phyloP scores from a whole-genome alignment of 148 eudicot genomes.

The Linanthus parryae region DNA sequence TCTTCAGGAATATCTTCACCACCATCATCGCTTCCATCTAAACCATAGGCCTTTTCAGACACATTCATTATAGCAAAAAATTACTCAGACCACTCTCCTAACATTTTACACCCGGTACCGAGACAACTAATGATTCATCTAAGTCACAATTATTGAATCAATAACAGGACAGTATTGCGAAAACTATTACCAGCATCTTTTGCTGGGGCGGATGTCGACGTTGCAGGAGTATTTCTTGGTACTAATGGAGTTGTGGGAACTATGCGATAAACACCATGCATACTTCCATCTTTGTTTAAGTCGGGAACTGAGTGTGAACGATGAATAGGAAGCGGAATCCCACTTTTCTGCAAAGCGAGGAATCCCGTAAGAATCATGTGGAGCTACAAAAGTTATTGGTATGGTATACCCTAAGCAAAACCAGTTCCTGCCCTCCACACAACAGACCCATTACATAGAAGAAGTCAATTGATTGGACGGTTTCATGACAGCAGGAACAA shows the following conservation, averaged over 20 bases:
- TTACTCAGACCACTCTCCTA: no score
- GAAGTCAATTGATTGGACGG: no score
- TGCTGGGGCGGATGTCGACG: slow-evolving; percentile 21
- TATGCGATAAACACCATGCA: slow-evolving; percentile 55
- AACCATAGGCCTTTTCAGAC: slow-evolving; percentile 20
- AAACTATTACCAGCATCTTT: slow-evolving; percentile 45
- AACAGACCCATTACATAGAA: no score
- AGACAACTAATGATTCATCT: no score
- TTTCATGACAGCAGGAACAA: no score
- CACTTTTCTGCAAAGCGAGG: slow-evolving; percentile 48
- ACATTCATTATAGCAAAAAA: slow-evolving; percentile 16
- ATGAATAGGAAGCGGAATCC: slow-evolving; percentile 34
- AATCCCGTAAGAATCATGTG: slow-evolving; percentile 23
- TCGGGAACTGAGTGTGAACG: slow-evolving; percentile 78
- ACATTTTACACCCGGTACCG: no score
- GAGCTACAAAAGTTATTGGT: slow-evolving; percentile 1
- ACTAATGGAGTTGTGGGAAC: slow-evolving; percentile 53
- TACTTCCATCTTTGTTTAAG: slow-evolving; percentile 58
- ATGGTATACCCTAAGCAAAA: no score
- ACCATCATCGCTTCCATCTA: slow-evolving; percentile 42
- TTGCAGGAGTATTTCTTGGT: slow-evolving; percentile 22
- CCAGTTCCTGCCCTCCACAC: no score
- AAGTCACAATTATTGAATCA: no score
- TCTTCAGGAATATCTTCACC: slow-evolving; percentile 77
- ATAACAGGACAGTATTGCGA: slow-evolving; percentile 4